Evolutionary conservation across 345 rosid genomes (phyloP), one percentile per base, ranked within the genome.

Genomic region (Citropsis articulata): DNA sequence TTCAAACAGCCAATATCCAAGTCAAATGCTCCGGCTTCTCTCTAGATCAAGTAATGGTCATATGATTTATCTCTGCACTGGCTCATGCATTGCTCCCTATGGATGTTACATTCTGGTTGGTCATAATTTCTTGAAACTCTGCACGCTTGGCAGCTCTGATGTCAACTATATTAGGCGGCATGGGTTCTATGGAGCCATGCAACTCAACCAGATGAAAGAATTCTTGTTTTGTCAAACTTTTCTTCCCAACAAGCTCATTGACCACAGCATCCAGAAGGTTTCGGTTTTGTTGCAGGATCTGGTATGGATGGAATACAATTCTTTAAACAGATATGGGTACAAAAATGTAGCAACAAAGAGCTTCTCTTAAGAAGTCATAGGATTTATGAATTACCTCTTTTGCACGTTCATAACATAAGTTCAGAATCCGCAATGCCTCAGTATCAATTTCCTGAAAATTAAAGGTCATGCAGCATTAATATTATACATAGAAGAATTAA

Each of bases 261-360:
- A 88, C 98, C 65, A 93, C 83, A 8, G 94, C 90, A 75, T 93
- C 90, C 93, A 91, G 87, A 61, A 94, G 92, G 62, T 86, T 84
- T 64, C 80, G 75, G 78, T 94, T 94, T 73, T 59, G 77, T 79
- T 79, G 80, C 79, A 94, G 87, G 62, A 89, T 88, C 94, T 91
- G 91, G 38, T 36, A 57, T 2, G 4, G 22, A 66, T 8, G 6
- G n/a, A 75, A 69, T 33, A 56, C 9, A 67, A 59, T 22, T 42
- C 73, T 78, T 79, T 69, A 40, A 24, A 76, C 1, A 63, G 57
- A 21, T 35, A 18, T 22, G 33, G 27, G 67, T 9, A 42, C 75
- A 22, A 35, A 31, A 78, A 57, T 31, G 56, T 50, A 42, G 55
- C 59, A 45, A 33, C 66, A 2, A 62, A 76, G 35, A 16, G 33